Conservation (phyloP, 2,329 filamentous ascomycete species). For the Hyphodiscus sp. region DNA sequence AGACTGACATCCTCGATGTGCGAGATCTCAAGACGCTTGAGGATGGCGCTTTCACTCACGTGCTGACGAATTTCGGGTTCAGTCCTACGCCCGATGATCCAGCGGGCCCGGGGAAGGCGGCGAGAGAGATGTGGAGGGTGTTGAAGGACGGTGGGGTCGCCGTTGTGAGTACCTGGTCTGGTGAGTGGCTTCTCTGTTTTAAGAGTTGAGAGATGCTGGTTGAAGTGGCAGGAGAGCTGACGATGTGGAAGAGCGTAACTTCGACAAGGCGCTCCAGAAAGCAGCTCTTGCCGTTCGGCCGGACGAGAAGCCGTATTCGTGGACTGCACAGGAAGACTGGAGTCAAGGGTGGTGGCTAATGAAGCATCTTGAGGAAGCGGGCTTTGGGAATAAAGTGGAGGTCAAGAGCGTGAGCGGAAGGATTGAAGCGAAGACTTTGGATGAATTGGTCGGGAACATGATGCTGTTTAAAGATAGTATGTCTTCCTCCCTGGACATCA, state of each 20-base stretch:
- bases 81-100: conserved; percentile 38
- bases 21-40: conserved; percentile 61
- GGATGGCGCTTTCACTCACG: conserved; percentile 92
- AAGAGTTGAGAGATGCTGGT: neutral
- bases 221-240: no score
- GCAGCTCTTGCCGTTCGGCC: conserved; percentile 8
- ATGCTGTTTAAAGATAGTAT: conserved; percentile 11
- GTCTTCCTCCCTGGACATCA: neutral
- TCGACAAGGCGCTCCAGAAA: conserved; percentile 4
- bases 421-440: conserved; percentile 5
- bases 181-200: neutral
- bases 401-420: conserved; percentile 6
- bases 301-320: conserved; percentile 5
- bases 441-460: conserved; percentile 15
- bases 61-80: conserved; percentile 76
- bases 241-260: conserved; percentile 9
- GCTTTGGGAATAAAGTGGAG: conserved; percentile 8
- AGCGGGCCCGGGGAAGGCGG: conserved; percentile 63
- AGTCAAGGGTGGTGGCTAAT: conserved; percentile 8
- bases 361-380: conserved; percentile 9
- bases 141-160: conserved; percentile 79
- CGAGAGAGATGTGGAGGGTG: conserved; percentile 77
- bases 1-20: conserved; percentile 67
- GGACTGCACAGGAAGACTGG: conserved; percentile 1
- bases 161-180: conserved; percentile 12